Percentiles rank a stretch among this genome's conserved stretches.
phyloP scores from a whole-genome alignment of 352 stramenopile genomes.

The Globisporangium recalcitrans region DNA sequence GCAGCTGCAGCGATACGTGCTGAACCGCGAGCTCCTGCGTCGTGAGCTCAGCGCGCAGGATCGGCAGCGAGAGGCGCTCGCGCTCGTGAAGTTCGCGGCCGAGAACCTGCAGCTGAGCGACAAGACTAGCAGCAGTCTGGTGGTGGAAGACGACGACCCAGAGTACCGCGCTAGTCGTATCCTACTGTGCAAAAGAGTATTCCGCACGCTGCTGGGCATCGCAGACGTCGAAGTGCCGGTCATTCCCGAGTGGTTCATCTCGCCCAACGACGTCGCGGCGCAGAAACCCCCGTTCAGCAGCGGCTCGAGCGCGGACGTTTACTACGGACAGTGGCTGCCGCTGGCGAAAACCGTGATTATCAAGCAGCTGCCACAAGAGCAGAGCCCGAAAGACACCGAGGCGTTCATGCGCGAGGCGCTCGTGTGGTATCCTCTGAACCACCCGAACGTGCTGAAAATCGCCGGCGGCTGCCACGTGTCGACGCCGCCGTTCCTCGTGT shows the following conservation, averaged over 20 bases:
- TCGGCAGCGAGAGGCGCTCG: constrained; percentile 31
- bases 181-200: constrained; percentile 6
- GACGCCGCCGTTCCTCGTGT: constrained; percentile 39
- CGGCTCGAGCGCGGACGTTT: constrained; percentile 1
- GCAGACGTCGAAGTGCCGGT: constrained; percentile 3
- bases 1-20: constrained; percentile 28
- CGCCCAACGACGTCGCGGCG: constrained; percentile 7
- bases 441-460: constrained; percentile 52
- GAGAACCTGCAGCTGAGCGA: constrained; percentile 24
- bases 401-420: constrained; percentile 36
- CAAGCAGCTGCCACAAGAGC: constrained; percentile 30
- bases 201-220: constrained; percentile 9
- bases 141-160: constrained; percentile 7
- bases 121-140: constrained; percentile 13
- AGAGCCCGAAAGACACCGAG: background rate
- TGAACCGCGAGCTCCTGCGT: constrained; percentile 17
- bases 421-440: constrained; percentile 34
- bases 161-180: background rate
- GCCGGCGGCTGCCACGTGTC: constrained; percentile 48
- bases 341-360: constrained; percentile 22
- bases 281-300: constrained; percentile 3
- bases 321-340: constrained; percentile 21
- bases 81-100: constrained; percentile 49
- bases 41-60: constrained; percentile 17
- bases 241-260: constrained; percentile 14